Evolutionary conservation across 495 filamentous ascomycete genomes (phyloP).

Genomic region (Penicillium cataractarum): DNA sequence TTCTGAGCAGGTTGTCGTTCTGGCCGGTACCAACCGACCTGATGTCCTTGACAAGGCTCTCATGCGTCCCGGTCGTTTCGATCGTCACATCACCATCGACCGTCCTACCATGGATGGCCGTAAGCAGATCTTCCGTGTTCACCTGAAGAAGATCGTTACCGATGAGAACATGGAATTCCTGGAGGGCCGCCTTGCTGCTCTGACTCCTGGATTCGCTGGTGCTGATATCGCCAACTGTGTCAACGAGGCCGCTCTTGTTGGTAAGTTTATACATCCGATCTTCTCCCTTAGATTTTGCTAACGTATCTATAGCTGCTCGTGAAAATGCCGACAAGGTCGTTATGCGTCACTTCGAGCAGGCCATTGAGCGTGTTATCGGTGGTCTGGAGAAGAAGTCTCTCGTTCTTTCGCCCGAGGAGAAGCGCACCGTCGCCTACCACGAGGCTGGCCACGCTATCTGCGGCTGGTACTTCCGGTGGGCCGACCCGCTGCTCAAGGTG

Average conservation of each 20-base stretch:
- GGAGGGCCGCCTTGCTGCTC: conserved; percentile 80
- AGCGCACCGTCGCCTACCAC: conserved; percentile 94
- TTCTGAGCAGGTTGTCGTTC: conserved; percentile 94
- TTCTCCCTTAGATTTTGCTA: conserved; percentile 23
- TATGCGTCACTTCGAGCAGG: conserved; percentile 93
- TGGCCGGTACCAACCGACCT: conserved; percentile 93
- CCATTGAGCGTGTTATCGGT: conserved; percentile 95
- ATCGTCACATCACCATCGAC: conserved; percentile 93
- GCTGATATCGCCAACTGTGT: conserved; percentile 98
- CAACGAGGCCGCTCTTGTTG: conserved; percentile 95
- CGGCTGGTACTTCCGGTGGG: conserved; percentile 96
- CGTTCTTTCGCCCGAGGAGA: conserved; percentile 89
- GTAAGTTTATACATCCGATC: conserved; percentile 56
- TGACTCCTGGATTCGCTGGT: conserved; percentile 95
- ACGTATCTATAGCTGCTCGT: conserved; percentile 71
- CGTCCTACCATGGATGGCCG: conserved; percentile 94
- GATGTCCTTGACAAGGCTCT: conserved; percentile 94
- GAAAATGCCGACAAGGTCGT: conserved; percentile 72
- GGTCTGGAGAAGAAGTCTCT: conserved; percentile 96
- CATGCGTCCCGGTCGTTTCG: conserved; percentile 95
- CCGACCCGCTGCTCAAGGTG: conserved; percentile 96
- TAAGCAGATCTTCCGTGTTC: conserved; percentile 93
- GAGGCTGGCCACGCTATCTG: conserved; percentile 98
- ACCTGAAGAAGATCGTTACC: conserved; percentile 90
- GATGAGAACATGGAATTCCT: conserved; percentile 85